Conservation (phyloP, 129 eudicot species). For the sunflower (Helianthus annuus) region DNA sequence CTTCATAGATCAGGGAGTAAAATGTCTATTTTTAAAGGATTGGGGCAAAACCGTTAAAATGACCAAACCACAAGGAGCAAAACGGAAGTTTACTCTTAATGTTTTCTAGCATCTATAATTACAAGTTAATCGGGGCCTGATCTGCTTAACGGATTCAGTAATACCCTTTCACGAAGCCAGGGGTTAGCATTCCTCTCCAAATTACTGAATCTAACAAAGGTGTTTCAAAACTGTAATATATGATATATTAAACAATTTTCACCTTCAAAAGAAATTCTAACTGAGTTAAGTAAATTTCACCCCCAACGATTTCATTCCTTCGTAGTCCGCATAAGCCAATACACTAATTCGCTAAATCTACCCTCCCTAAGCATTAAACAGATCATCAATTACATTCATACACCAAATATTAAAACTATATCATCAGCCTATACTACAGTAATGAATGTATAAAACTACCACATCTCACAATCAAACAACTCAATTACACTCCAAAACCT, state of each 20-base stretch:
- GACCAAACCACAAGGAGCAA: too few relatives aligned
- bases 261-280: not conserved
- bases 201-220: not conserved
- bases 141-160: not conserved
- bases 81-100: too few relatives aligned
- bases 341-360: not conserved
- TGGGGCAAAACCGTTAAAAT: too few relatives aligned
- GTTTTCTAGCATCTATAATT: constrained; percentile 18
- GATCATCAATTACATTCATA: not conserved
- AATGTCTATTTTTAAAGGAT: too few relatives aligned
- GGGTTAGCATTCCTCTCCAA: not conserved
- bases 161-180: not conserved
- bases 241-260: not conserved
- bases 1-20: too few relatives aligned
- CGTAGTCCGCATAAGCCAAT: not conserved
- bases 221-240: not conserved
- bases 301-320: too few relatives aligned
- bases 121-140: constrained; percentile 9
- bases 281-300: too few relatives aligned
- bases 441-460: not conserved
- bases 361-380: constrained; percentile 9
- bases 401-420: not conserved
- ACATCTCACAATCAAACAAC: constrained; percentile 8
- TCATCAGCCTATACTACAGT: not conserved
- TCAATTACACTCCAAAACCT: not conserved